phyloP scores from a whole-genome alignment of 169 alveolate genomes.

The Ichthyophthirius multifiliis region DNA sequence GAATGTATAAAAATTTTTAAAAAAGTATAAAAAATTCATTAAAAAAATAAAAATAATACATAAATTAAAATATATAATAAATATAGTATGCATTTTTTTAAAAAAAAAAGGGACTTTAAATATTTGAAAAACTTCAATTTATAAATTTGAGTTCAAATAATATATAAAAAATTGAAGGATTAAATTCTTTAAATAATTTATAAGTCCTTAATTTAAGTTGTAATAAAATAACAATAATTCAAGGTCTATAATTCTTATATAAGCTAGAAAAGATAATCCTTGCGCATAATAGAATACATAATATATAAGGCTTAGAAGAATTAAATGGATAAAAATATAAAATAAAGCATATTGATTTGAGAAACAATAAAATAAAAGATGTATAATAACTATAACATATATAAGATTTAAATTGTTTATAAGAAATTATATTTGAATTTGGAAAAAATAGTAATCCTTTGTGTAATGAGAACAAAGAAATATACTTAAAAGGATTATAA shows the following conservation, averaged over 20 bases:
- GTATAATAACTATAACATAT: background rate
- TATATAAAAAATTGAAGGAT: background rate
- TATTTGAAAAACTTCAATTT: background rate
- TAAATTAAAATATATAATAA: too few species aligned
- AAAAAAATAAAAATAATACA: too few species aligned
- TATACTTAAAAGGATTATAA: background rate
- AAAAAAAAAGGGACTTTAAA: background rate
- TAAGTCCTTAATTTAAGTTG: slow-evolving; percentile 4
- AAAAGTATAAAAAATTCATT: background rate
- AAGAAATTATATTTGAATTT: background rate
- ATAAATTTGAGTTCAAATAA: slow-evolving; percentile 3
- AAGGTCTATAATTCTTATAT: background rate
- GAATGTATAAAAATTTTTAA: background rate
- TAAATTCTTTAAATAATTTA: background rate
- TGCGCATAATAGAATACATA: background rate
- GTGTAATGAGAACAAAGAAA: background rate
- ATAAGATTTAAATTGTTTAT: background rate
- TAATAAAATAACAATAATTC: background rate
- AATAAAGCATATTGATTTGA: background rate
- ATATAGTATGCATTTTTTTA: too few species aligned
- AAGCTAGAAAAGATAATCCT: background rate
- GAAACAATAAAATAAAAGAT: background rate
- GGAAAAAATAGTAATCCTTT: background rate
- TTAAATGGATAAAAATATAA: background rate
- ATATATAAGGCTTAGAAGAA: background rate